These are phyloP conservation scores for Ustilago trichophora DNA, from an alignment of 1,284 basidiomycete species.

Conservation along the genomic window DNA sequence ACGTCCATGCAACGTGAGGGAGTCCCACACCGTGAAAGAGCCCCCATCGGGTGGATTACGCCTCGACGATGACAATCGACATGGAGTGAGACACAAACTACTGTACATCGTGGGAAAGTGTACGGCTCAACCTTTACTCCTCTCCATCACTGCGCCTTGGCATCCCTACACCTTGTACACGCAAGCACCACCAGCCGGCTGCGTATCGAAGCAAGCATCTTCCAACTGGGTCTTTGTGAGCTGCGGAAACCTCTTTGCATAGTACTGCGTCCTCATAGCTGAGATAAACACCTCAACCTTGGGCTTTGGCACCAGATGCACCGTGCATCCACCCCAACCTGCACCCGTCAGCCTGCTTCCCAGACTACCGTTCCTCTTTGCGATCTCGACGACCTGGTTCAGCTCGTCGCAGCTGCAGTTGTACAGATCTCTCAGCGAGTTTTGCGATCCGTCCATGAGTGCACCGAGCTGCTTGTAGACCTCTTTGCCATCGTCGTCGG, in stretches of 20 bases:
- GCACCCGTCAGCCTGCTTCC: constrained; percentile 62
- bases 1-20: too few relatives aligned
- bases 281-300: constrained; percentile 48
- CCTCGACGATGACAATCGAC: too few relatives aligned
- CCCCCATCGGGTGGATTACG: too few relatives aligned
- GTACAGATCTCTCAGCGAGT: constrained; percentile 54
- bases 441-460: constrained; percentile 60
- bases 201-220: constrained; percentile 58
- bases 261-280: constrained; percentile 53
- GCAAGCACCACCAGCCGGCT: constrained; percentile 63
- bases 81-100: too few relatives aligned
- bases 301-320: constrained; percentile 58
- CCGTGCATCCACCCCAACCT: constrained; percentile 65
- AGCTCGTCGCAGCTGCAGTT: constrained; percentile 62
- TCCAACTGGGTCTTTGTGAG: constrained; percentile 44
- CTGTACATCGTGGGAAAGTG: too few relatives aligned
- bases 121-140: too few relatives aligned
- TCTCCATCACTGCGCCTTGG: too few relatives aligned
- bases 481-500: constrained; percentile 7
- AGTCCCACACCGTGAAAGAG: too few relatives aligned
- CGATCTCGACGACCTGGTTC: constrained; percentile 55
- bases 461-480: constrained; percentile 53
- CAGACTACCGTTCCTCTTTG: constrained; percentile 54
- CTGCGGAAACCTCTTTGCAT: constrained; percentile 38
- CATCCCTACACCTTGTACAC: constrained; percentile 46